A percentile compares a stretch with the other conserved stretches of the same genome.
Conservation (phyloP, 2,329 filamentous ascomycete genomes). For the Lachnellula cervina region DNA sequence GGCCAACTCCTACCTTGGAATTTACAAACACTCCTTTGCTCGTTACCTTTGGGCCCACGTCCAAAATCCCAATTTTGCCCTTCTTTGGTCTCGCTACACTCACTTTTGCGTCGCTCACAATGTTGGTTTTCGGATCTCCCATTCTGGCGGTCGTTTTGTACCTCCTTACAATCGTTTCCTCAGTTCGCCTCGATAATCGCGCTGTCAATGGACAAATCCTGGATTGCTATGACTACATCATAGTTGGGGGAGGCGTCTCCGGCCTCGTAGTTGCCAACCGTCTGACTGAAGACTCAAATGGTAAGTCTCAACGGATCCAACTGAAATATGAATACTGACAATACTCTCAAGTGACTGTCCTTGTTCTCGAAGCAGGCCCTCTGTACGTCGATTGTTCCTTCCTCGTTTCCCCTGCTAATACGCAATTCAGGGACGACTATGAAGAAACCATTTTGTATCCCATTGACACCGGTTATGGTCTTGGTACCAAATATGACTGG, state of each 20-base stretch:
- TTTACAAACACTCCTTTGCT: neutral
- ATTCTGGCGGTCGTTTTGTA: neutral
- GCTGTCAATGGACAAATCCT: constrained; percentile 21
- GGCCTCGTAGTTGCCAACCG: constrained; percentile 42
- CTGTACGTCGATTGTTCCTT: constrained; percentile 10
- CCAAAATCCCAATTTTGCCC: neutral
- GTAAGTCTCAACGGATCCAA: neutral
- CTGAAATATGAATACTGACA: neutral
- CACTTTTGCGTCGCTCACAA: neutral
- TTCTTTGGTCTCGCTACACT: neutral
- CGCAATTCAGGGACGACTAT: constrained; percentile 18
- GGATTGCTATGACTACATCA: constrained; percentile 35
- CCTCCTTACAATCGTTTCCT: constrained; percentile 5
- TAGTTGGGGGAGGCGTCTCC: constrained; percentile 44
- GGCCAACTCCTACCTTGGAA: neutral
- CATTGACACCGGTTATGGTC: constrained; percentile 25
- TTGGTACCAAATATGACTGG: constrained; percentile 39
- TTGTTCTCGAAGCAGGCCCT: constrained; percentile 25
- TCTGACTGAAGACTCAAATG: constrained; percentile 35
- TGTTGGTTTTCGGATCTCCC: neutral
- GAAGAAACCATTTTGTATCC: constrained; percentile 23
- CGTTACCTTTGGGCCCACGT: neutral
- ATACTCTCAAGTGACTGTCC: constrained; percentile 17
- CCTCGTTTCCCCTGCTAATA: neutral
- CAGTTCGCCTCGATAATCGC: constrained; percentile 15